These are phyloP conservation scores for Clonostachys chloroleuca DNA, from an alignment of 2,329 filamentous ascomycete species.

Conservation along the genomic window DNA sequence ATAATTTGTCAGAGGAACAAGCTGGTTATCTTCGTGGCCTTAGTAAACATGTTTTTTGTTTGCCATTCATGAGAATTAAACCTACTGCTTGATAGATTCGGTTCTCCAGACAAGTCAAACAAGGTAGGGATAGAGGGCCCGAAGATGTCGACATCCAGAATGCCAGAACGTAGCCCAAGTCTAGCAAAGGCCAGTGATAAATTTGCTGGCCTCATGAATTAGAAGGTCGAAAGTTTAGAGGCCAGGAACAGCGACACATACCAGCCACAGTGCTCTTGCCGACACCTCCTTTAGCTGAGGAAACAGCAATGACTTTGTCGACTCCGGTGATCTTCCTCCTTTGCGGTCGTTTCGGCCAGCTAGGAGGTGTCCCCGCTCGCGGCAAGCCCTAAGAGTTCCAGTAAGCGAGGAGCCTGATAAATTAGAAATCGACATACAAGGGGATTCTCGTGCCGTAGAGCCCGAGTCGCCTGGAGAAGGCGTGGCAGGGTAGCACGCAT, in stretches of 20 bases:
- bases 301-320: slow-evolving; percentile 90
- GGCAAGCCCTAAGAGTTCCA: slow-evolving; percentile 66
- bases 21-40: slow-evolving; percentile 58
- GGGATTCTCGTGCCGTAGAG: slow-evolving; percentile 74
- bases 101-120: slow-evolving; percentile 76
- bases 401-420: slow-evolving; percentile 1
- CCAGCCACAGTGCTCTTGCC: slow-evolving; percentile 93
- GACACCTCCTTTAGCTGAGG: slow-evolving; percentile 96
- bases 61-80: slow-evolving; percentile 6
- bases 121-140: slow-evolving; percentile 92
- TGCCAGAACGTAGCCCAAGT: slow-evolving; percentile 75
- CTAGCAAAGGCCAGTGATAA: slow-evolving; percentile 83
- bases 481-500: slow-evolving; percentile 19
- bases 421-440: slow-evolving; percentile 46
- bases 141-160: slow-evolving; percentile 95
- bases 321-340: slow-evolving; percentile 80
- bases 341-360: slow-evolving; percentile 71
- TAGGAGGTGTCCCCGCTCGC: slow-evolving; percentile 56
- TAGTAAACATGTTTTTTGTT: neutral
- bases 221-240: neutral
- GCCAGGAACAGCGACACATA: slow-evolving; percentile 23
- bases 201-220: slow-evolving; percentile 50
- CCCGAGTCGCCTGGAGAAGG: slow-evolving; percentile 23
- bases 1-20: slow-evolving; percentile 88
- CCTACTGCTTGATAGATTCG: slow-evolving; percentile 68